Evolutionary conservation across 192 early-diverging fungal genomes (phyloP).

Genomic region (Coemansia sp.): DNA sequence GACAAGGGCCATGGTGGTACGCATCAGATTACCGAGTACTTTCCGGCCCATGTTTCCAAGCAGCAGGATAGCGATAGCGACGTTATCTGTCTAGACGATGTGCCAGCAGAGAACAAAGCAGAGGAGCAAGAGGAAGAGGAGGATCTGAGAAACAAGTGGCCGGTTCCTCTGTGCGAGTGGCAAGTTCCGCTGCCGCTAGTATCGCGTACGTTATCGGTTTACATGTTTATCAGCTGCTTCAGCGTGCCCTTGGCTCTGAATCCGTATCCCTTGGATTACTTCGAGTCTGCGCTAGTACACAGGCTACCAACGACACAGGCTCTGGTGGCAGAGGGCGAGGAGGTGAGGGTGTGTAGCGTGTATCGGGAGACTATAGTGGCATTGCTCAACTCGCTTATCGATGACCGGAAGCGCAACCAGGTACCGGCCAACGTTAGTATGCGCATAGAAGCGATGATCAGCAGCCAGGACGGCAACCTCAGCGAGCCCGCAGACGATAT

Average conservation of each 20-base stretch:
- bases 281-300: slow-evolving; percentile 67
- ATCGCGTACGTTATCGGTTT: slow-evolving; percentile 30
- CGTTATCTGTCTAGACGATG: neutral
- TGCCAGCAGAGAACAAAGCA: neutral
- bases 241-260: slow-evolving; percentile 66
- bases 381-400: slow-evolving; percentile 49
- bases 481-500: slow-evolving; percentile 26
- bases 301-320: slow-evolving; percentile 13
- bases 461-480: slow-evolving; percentile 17
- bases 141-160: slow-evolving; percentile 31
- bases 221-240: slow-evolving; percentile 53
- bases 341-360: slow-evolving; percentile 18
- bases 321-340: neutral
- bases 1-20: slow-evolving; percentile 5
- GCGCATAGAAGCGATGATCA: slow-evolving; percentile 36
- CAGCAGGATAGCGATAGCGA: neutral
- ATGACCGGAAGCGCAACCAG: slow-evolving; percentile 19
- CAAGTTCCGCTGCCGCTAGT: slow-evolving; percentile 36
- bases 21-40: slow-evolving; percentile 43
- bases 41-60: slow-evolving; percentile 8
- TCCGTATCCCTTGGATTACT: slow-evolving; percentile 78
- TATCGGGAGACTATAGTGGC: slow-evolving; percentile 40
- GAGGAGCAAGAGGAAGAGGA: slow-evolving; percentile 23
- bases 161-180: slow-evolving; percentile 36
- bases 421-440: slow-evolving; percentile 11